These are phyloP conservation scores for Paramyrothecium roridum DNA, from an alignment of 2,329 filamentous ascomycete genomes.

Conservation along the genomic window DNA sequence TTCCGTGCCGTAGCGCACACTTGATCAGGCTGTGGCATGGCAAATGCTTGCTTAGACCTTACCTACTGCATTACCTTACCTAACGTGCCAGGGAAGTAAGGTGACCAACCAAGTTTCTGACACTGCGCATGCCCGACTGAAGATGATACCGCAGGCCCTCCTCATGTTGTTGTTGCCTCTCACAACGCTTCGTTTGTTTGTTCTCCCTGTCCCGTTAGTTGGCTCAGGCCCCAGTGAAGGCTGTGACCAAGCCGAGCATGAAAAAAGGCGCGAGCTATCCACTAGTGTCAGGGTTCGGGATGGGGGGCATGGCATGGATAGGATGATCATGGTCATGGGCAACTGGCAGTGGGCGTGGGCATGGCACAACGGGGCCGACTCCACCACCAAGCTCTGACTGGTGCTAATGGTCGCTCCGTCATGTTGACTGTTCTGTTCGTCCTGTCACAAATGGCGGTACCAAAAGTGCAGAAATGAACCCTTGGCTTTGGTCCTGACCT, in stretches of 20 bases:
- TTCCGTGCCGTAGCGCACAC: too few species aligned
- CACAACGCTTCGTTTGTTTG: not conserved
- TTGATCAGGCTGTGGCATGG: too few species aligned
- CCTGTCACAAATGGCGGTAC: too few species aligned
- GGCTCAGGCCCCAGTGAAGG: not conserved
- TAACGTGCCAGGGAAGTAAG: too few species aligned
- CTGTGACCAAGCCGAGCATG: not conserved
- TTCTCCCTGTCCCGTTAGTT: not conserved
- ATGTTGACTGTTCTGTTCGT: too few species aligned
- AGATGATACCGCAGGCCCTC: not conserved
- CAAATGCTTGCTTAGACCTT: too few species aligned
- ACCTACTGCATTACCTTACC: too few species aligned
- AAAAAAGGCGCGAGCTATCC: not conserved
- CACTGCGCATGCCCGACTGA: not conserved
- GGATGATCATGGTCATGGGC: not conserved
- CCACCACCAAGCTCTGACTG: too few species aligned
- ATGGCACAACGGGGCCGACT: too few species aligned
- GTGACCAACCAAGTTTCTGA: not conserved
- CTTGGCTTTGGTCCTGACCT: not conserved
- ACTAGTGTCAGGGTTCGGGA: not conserved
- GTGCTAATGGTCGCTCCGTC: too few species aligned
- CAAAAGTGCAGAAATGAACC: not conserved
- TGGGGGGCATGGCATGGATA: not conserved
- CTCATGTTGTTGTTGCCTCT: not conserved
- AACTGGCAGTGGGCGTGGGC: not conserved